A percentile compares a stretch with the other conserved stretches of the same genome.
Conservation (phyloP, 352 stramenopile species). For the Salisapilia sapeloensis region DNA sequence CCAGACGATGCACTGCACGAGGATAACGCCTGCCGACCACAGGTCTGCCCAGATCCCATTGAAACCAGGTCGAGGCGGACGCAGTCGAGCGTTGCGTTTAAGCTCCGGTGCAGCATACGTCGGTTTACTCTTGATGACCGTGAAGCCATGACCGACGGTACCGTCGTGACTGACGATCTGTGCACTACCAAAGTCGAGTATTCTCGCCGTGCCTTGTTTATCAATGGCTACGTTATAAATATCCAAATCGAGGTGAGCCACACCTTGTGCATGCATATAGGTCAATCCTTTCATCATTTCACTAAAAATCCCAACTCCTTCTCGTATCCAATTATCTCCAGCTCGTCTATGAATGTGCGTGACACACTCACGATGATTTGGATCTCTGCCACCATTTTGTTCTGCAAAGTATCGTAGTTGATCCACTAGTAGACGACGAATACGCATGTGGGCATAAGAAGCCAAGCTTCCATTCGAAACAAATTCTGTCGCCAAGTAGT, state of each 20-base stretch:
- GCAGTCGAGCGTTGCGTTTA: constrained; percentile 29
- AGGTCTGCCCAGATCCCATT: constrained; percentile 54
- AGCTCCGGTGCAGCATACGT: constrained; percentile 65
- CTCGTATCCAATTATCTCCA: constrained; percentile 63
- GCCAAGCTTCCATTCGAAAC: constrained; percentile 66
- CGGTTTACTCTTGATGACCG: constrained; percentile 74
- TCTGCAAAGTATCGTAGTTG: constrained; percentile 56
- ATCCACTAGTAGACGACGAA: constrained; percentile 43
- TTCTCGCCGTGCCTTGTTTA: constrained; percentile 21
- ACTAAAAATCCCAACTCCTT: constrained; percentile 49
- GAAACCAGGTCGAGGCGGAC: constrained; percentile 45
- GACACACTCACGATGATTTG: constrained; percentile 66
- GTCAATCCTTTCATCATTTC: constrained; percentile 47
- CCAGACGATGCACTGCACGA: constrained; percentile 71
- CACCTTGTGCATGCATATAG: constrained; percentile 61
- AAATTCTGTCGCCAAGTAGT: constrained; percentile 73
- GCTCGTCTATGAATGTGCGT: constrained; percentile 56
- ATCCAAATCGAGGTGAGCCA: constrained; percentile 69
- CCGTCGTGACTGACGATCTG: constrained; percentile 60
- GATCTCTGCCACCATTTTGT: constrained; percentile 21
- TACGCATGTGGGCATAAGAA: constrained; percentile 48
- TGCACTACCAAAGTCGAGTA: constrained; percentile 68
- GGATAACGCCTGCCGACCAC: constrained; percentile 65
- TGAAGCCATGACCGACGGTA: constrained; percentile 29
- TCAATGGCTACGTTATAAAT: constrained; percentile 78